Percentiles rank a stretch among this genome's conserved stretches.
Evolutionary conservation across 768 basidiomycete species (phyloP).

Genomic region (Multifurca ochricompacta): DNA sequence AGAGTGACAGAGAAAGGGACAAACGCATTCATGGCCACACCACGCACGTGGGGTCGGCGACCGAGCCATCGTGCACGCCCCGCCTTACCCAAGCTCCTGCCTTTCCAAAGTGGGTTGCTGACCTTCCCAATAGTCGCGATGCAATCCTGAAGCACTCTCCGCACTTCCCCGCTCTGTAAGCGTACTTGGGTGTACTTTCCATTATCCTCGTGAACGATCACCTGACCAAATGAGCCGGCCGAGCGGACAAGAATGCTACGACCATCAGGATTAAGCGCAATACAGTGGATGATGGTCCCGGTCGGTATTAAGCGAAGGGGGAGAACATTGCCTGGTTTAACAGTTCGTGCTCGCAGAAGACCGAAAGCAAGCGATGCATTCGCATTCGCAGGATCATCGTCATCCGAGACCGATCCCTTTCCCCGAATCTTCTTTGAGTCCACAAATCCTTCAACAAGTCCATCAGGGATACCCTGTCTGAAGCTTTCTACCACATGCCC

Average conservation of each 20-base stretch:
- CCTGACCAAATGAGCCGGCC: conserved; percentile 79
- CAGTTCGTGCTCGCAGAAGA: conserved; percentile 70
- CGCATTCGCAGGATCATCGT: conserved; percentile 29
- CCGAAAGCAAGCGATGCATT: conserved; percentile 69
- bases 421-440: conserved; percentile 25
- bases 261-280: conserved; percentile 69
- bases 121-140: conserved; percentile 88
- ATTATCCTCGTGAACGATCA: conserved; percentile 68
- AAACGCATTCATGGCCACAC: conserved; percentile 96
- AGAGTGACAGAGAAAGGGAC: conserved; percentile 22
- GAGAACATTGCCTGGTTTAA: conserved; percentile 90
- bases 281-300: conserved; percentile 84
- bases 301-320: conserved; percentile 86
- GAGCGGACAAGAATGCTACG: conserved; percentile 80
- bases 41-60: conserved; percentile 74
- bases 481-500: conserved; percentile 87
- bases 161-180: conserved; percentile 88
- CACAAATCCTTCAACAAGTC: conserved; percentile 47
- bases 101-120: conserved; percentile 87
- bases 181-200: conserved; percentile 75
- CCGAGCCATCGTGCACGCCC: conserved; percentile 86
- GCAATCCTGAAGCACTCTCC: conserved; percentile 73
- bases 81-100: conserved; percentile 81
- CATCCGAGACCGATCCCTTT: conserved; percentile 21
- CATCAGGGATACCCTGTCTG: conserved; percentile 71